Evolutionary conservation across 2,329 filamentous ascomycete species (phyloP).

Genomic region (Aspergillus neoniger): DNA sequence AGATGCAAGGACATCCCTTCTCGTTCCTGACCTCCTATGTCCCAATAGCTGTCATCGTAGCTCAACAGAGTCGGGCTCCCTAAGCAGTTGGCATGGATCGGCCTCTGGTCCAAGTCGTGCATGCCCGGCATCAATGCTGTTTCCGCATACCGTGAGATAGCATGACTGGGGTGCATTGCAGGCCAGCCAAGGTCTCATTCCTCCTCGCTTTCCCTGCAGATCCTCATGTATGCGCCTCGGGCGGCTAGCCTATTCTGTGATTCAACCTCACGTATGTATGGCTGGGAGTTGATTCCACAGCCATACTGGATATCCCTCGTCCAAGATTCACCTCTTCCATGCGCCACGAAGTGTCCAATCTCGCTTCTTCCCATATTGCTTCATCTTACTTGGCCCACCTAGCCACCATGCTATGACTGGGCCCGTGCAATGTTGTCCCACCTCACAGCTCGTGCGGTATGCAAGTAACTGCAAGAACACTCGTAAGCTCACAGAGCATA

Average conservation of each 20-base stretch:
- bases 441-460: neutral
- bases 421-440: too few species aligned
- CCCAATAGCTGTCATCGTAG: neutral
- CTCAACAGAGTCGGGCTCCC: neutral
- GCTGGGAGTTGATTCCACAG: too few species aligned
- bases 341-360: neutral
- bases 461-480: neutral
- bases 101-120: neutral
- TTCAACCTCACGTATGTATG: neutral
- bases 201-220: slow-evolving; percentile 14
- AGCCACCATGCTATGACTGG: neutral
- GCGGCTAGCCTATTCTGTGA: neutral
- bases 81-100: slow-evolving; percentile 24
- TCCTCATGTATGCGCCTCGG: slow-evolving; percentile 15
- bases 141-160: neutral
- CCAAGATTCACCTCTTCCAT: too few species aligned
- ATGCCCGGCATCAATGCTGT: neutral
- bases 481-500: neutral
- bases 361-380: neutral
- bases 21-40: slow-evolving; percentile 5
- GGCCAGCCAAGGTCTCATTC: slow-evolving; percentile 18
- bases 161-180: neutral
- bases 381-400: neutral
- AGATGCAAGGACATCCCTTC: slow-evolving; percentile 25
- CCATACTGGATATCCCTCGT: too few species aligned